Evolutionary conservation across 129 eudicot species (phyloP), one percentile per base, ranked within the genome.

Genomic region (Tagetes erecta): DNA sequence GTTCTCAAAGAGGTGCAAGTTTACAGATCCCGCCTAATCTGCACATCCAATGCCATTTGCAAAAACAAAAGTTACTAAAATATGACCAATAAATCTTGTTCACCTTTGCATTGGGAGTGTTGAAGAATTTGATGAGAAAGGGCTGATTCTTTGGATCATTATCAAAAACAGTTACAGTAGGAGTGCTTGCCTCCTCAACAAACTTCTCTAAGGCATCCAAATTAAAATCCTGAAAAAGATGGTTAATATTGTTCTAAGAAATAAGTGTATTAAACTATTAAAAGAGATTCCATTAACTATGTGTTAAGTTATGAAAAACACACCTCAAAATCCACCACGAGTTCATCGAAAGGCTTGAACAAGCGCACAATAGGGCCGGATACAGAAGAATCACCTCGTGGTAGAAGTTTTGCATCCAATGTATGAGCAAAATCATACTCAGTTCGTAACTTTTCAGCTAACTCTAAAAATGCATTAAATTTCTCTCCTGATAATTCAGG

Each of bases 271-370:
- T 41, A 47, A 56, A 55, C 8, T 37, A 42, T 45, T 40, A 34
- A 41, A 52, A 65, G 39, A 30, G 41, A 73, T 20, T 33, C 1
- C 9, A 41, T 67, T 20, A 67, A 53, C 60, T 8, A 47, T 8
- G 14, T 63, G 30, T 46, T 35, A n/a, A 57, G 20, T 78, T 12
- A 57, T 42, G 65, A 31, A 8, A 57, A 70, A 31, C 57, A 9
- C 76, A 90, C 98, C 90, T 90, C 77, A 68, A 83, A 90, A 77
- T 94, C 98, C 20, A 88, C 87, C 33, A 94, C 79, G 75, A 90
- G 97, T 63, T 94, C 98, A 74, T 94, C 98, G 76, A 94, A 94
- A 68, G 97, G 98, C 85, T 94, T 94, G 72, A 94, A 83, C 70
- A 94, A 88, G 72, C 98, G 85, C 74, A 94, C 75, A 33, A 80